Percentiles rank a stretch among this genome's conserved stretches.
These are phyloP conservation scores for Coniochaeta sp. DNA, from an alignment of 2,329 filamentous ascomycete species.

Conservation along the genomic window DNA sequence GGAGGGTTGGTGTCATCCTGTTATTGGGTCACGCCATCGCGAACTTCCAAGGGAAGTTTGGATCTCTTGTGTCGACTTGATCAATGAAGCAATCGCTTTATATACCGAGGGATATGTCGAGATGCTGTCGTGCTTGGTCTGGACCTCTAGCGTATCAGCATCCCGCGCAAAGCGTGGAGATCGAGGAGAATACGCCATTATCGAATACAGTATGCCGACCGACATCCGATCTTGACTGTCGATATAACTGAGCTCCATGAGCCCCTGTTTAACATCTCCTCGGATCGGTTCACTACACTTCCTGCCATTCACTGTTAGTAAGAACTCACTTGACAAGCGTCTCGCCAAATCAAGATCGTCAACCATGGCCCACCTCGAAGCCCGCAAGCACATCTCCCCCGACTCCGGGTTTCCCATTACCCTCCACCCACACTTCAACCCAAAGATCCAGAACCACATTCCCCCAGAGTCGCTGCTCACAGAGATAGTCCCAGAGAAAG, in stretches of 20 bases:
- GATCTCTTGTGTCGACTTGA: background rate
- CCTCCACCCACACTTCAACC: conserved; percentile 39
- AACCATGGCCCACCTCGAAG: conserved; percentile 24
- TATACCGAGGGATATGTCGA: background rate
- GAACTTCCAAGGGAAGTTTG: background rate
- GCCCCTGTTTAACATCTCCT: too few relatives aligned
- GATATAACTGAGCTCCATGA: background rate
- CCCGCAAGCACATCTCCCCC: conserved; percentile 38
- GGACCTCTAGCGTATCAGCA: background rate
- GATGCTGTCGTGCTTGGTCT: background rate
- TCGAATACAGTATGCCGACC: background rate
- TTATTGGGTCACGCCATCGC: background rate
- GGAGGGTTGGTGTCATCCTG: background rate
- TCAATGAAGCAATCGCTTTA: background rate
- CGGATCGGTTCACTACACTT: background rate
- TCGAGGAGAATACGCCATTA: background rate
- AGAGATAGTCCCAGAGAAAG: conserved; percentile 22
- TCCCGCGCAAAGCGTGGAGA: background rate
- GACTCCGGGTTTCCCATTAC: conserved; percentile 39
- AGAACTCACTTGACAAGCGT: background rate
- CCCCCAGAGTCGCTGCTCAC: conserved; percentile 30
- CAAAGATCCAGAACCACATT: conserved; percentile 32
- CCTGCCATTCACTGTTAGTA: background rate
- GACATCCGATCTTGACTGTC: background rate
- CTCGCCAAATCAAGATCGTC: background rate